These are phyloP conservation scores for Alliaria petiolata DNA, from an alignment of 345 rosid species.

Conservation along the genomic window DNA sequence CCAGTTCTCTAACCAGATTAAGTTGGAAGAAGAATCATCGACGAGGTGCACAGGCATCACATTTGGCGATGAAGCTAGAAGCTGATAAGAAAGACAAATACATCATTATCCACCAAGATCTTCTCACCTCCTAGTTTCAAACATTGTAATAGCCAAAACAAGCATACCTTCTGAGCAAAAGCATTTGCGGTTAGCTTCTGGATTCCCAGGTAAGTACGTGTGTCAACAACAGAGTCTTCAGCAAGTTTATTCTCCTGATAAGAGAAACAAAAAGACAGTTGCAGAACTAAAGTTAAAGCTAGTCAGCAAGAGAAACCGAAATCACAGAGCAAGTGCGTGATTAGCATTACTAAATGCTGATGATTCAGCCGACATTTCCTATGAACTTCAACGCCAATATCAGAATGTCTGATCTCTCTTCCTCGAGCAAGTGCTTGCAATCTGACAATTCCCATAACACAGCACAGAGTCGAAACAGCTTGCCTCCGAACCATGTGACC, in stretches of 20 bases:
- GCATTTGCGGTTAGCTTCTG: constrained; percentile 53
- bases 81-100: constrained; percentile 46
- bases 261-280: neutral
- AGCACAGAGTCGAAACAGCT: constrained; percentile 31
- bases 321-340: neutral
- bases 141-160: neutral
- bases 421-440: constrained; percentile 37
- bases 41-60: constrained; percentile 52
- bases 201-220: constrained; percentile 33
- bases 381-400: constrained; percentile 27
- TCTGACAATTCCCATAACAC: constrained; percentile 36
- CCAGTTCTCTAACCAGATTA: constrained; percentile 81
- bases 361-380: constrained; percentile 19
- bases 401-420: constrained; percentile 14
- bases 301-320: neutral
- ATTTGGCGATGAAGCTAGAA: constrained; percentile 64
- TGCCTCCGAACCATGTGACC: constrained; percentile 47
- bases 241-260: constrained; percentile 44
- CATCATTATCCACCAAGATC: constrained; percentile 30
- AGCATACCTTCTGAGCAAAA: constrained; percentile 67
- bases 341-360: constrained; percentile 44
- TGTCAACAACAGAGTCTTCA: constrained; percentile 29
- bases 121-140: constrained; percentile 33
- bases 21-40: constrained; percentile 40
- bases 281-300: neutral